These are phyloP conservation scores for Rehmannia glutinosa DNA, from an alignment of 257 asterid genomes.

Conservation along the genomic window DNA sequence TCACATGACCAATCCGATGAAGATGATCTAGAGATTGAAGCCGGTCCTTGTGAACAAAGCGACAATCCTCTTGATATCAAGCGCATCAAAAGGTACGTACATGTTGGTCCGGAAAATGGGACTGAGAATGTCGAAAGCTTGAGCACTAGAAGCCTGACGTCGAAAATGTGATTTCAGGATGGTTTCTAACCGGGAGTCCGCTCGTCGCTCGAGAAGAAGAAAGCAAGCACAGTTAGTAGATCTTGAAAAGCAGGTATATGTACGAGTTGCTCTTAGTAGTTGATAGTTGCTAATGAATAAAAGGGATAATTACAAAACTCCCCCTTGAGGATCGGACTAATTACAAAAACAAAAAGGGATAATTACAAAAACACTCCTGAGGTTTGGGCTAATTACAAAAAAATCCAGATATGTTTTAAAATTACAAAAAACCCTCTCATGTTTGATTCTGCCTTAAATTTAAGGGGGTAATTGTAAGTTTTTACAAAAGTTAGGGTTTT, in stretches of 20 bases:
- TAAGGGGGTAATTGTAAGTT: too few species aligned
- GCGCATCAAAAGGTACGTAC: constrained; percentile 56
- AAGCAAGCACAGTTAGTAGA: constrained; percentile 80
- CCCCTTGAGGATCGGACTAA: too few species aligned
- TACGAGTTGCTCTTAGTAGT: neutral
- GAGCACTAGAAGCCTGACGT: neutral
- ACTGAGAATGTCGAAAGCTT: neutral
- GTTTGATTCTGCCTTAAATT: too few species aligned
- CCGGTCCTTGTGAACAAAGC: constrained; percentile 63
- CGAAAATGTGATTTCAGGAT: constrained; percentile 39
- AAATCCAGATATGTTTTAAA: too few species aligned
- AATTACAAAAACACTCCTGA: too few species aligned
- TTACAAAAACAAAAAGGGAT: too few species aligned
- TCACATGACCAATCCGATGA: constrained; percentile 73
- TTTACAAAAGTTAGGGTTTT: too few species aligned
- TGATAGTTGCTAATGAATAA: neutral
- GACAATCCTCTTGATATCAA: constrained; percentile 43
- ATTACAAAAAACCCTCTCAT: too few species aligned
- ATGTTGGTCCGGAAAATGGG: too few species aligned
- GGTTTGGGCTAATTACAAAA: too few species aligned
- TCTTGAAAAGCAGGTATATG: constrained; percentile 66
- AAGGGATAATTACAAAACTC: too few species aligned
- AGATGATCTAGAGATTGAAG: constrained; percentile 65
- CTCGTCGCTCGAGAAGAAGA: constrained; percentile 76
- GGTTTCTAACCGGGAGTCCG: constrained; percentile 85